Base-by-base conservation (phyloP, 2,329 filamentous ascomycete genomes). In the Aspergillus amoenus region DNA sequence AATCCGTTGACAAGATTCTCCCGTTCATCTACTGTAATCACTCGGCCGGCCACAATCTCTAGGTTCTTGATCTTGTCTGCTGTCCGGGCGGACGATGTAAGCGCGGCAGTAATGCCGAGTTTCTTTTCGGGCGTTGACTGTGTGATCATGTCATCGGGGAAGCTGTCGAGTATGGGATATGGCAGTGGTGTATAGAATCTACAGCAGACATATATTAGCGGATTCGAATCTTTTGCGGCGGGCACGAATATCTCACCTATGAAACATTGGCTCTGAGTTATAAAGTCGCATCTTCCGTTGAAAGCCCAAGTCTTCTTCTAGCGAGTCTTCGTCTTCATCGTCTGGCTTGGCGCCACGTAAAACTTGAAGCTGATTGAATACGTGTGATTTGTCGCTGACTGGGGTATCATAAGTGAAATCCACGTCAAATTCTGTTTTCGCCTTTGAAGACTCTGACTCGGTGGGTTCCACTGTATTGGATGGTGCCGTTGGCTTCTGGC, bases 151-250 rank as follows among this genome's bases (percentile, higher is more conserved):
- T 79, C 65, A n/a, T 63, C 77, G 1, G 94, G 94, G 69, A 90
- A 97, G 71, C 91, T 96, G 69, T 94, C 87, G 34, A 96, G 81
- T 27, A 93, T 69, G 1, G 93, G 92, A 68, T 92, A 94, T 1
- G 82, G 77, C 7, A 93, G 79, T 18, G 70, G 62, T 32, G 71
- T 70, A 40, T 71, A 58, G 57, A 71, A 76, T 49, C 74, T 77
- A 61, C 22, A 37, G 5, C n/a, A 30, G 18, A 52, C 7, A 49
- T 40, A 47, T 44, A 43, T 65, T 57, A 62, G 55, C 45, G 34
- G 47, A 18, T 44, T 13, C 17, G 3, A 18, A 9, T 17, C 32
- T 47, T 44, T 27, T 17, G 13, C 21, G 17, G 34, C 22, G 41
- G 27, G 18, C 15, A 13, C 15, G 17, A 15, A 13, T 24, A 13